These are phyloP conservation scores for Monilinia polystroma DNA, from an alignment of 2,329 filamentous ascomycete genomes.

Conservation along the genomic window DNA sequence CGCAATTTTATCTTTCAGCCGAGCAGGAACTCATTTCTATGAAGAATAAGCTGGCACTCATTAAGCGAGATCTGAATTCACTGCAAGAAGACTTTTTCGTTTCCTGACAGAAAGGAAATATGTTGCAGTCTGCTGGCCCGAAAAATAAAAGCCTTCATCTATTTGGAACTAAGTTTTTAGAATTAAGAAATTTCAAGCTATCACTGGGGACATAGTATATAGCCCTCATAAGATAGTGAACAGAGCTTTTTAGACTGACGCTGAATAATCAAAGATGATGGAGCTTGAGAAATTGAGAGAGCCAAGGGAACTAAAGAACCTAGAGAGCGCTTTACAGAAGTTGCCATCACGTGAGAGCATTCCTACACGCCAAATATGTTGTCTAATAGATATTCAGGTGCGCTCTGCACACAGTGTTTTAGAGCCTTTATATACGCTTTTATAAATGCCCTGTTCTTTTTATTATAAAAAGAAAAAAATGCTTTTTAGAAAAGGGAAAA, in stretches of 20 bases:
- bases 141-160: too few relatives aligned
- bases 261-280: not conserved
- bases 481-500: too few relatives aligned
- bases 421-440: too few relatives aligned
- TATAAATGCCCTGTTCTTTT: too few relatives aligned
- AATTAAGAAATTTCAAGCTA: not conserved
- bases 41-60: not conserved
- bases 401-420: too few relatives aligned
- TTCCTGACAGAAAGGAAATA: not conserved
- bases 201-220: not conserved
- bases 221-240: not conserved
- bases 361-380: not conserved
- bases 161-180: too few relatives aligned
- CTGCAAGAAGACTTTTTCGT: not conserved
- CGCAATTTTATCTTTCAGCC: not conserved
- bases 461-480: too few relatives aligned
- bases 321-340: not conserved
- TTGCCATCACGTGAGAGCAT: not conserved
- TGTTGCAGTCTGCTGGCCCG: not conserved
- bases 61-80: not conserved
- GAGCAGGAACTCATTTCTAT: not conserved
- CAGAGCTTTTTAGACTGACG: too few relatives aligned
- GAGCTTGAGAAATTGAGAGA: too few relatives aligned
- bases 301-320: not conserved
- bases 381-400: too few relatives aligned